These are phyloP conservation scores for Cutaneotrichosporon curvatum DNA, from an alignment of 1,284 basidiomycete genomes.

Conservation along the genomic window DNA sequence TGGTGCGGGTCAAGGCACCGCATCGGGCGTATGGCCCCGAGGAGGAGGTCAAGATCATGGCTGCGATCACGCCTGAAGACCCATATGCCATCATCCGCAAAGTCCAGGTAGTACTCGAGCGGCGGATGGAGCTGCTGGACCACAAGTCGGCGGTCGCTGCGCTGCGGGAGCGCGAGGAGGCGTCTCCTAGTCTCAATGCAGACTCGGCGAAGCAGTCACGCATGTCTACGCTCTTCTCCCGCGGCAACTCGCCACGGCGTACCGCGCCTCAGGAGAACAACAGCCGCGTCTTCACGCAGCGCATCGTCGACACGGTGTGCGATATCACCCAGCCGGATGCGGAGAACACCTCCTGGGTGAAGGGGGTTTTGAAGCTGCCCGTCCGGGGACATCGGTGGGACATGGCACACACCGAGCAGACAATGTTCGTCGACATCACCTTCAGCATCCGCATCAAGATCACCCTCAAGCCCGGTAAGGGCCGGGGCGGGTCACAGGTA, in stretches of 20 bases:
- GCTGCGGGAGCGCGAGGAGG: too few species aligned
- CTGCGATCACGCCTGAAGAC: conserved; percentile 27
- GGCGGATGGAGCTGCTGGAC: conserved; percentile 20
- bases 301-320: conserved; percentile 17
- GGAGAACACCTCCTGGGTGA: conserved; percentile 18
- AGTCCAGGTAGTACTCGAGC: conserved; percentile 26
- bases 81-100: conserved; percentile 20
- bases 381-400: conserved; percentile 31
- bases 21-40: conserved; percentile 29
- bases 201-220: neutral
- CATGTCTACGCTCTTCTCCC: conserved; percentile 6
- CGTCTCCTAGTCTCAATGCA: neutral
- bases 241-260: neutral
- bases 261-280: neutral
- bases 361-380: conserved; percentile 20
- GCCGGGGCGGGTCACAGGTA: too few species aligned
- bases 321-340: conserved; percentile 14
- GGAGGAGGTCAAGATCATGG: conserved; percentile 23
- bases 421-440: conserved; percentile 22
- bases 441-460: conserved; percentile 29
- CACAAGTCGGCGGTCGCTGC: neutral
- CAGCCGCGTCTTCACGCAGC: neutral
- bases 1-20: conserved; percentile 24
- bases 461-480: conserved; percentile 16
- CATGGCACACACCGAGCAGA: conserved; percentile 29